Conservation (phyloP, 208 protist genomes). For the Naegleria lovaniensis region DNA sequence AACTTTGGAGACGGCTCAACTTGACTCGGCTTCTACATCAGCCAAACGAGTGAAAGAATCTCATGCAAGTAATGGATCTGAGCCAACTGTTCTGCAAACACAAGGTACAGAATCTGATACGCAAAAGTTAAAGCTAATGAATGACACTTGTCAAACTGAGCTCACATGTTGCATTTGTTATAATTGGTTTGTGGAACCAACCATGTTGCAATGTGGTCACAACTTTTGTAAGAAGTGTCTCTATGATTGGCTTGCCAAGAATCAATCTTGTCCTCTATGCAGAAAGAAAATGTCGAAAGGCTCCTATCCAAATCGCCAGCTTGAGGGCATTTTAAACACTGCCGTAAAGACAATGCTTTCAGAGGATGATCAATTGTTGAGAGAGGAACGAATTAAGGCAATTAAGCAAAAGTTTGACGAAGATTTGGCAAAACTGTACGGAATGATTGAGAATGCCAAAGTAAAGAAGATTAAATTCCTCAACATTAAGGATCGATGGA, state of each 20-base stretch:
- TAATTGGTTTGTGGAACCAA: background rate
- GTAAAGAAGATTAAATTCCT: background rate
- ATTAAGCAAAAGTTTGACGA: background rate
- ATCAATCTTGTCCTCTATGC: background rate
- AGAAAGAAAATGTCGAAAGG: background rate
- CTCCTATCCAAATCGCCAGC: background rate
- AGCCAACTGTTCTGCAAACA: too few relatives aligned
- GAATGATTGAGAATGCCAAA: constrained; percentile 1
- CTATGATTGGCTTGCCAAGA: background rate
- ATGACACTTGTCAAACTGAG: background rate
- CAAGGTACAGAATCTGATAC: background rate
- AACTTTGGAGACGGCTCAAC: too few relatives aligned
- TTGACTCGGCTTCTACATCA: background rate
- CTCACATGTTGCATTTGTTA: background rate
- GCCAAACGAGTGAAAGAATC: background rate
- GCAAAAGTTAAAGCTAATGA: background rate
- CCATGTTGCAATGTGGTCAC: background rate
- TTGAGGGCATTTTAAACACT: background rate
- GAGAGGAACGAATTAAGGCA: background rate
- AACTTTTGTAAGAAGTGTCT: background rate
- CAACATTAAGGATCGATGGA: background rate
- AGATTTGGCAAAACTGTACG: background rate
- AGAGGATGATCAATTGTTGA: background rate
- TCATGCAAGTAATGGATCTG: too few relatives aligned
- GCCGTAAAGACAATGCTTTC: background rate